phyloP scores from a whole-genome alignment of 345 rosid genomes.

The Dipteronia dyeriana region DNA sequence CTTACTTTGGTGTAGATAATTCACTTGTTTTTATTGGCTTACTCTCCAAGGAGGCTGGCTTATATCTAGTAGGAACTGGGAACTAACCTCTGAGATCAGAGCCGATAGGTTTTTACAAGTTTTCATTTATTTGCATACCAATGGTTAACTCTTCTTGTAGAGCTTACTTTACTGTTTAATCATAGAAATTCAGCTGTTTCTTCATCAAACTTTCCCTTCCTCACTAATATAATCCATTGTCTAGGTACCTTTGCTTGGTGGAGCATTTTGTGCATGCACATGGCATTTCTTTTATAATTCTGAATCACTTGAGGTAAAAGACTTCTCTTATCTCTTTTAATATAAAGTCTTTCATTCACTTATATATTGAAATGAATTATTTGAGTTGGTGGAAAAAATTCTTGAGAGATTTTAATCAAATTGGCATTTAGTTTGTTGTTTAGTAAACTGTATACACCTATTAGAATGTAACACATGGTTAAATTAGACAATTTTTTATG shows the following conservation, averaged over 20 bases:
- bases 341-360: not conserved
- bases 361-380: not conserved
- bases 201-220: slow-evolving; percentile 5
- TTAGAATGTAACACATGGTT: not conserved
- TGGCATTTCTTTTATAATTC: slow-evolving; percentile 98
- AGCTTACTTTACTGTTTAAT: not conserved
- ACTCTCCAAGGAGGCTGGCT: not conserved
- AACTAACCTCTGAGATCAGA: not conserved
- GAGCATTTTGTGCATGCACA: slow-evolving; percentile 95
- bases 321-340: not conserved
- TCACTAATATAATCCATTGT: slow-evolving; percentile 17
- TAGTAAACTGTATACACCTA: not conserved
- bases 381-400: not conserved
- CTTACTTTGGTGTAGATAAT: not conserved
- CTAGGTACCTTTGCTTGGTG: slow-evolving; percentile 92
- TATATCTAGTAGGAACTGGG: not conserved
- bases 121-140: slow-evolving; percentile 1
- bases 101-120: slow-evolving; percentile 5
- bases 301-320: slow-evolving; percentile 85
- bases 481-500: not conserved
- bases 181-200: not conserved
- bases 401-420: not conserved
- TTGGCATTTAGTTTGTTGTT: slow-evolving; percentile 3
- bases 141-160: not conserved
- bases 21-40: not conserved